Conservation (phyloP, 495 filamentous ascomycete genomes). For the Cairneyella variabilis region DNA sequence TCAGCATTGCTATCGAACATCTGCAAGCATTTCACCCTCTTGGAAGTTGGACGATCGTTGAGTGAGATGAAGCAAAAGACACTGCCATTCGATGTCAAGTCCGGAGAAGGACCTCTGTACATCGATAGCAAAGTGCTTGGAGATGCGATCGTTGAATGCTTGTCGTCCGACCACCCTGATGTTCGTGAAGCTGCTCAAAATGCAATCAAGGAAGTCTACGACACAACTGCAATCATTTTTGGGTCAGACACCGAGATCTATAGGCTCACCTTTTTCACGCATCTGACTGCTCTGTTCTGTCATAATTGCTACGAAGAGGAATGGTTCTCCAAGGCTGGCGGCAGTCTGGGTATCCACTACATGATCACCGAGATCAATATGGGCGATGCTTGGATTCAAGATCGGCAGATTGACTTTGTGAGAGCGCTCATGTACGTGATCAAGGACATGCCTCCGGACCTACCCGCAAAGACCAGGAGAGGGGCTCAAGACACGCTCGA, state of each 20-base stretch:
- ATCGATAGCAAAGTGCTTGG: conserved; percentile 83
- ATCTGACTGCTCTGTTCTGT: conserved; percentile 76
- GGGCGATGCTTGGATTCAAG: conserved; percentile 76
- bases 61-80: conserved; percentile 66
- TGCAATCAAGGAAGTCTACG: conserved; percentile 70
- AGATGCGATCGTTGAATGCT: conserved; percentile 80
- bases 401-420: conserved; percentile 78
- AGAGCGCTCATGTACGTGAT: conserved; percentile 89
- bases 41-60: conserved; percentile 83
- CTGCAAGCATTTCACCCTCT: conserved; percentile 81
- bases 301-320: conserved; percentile 96
- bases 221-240: conserved; percentile 76
- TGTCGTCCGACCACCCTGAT: conserved; percentile 74
- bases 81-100: conserved; percentile 74
- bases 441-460: conserved; percentile 92
- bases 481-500: conserved; percentile 80
- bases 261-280: conserved; percentile 74
- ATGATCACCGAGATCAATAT: conserved; percentile 75
- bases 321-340: conserved; percentile 95
- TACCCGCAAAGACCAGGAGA: conserved; percentile 79
- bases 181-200: conserved; percentile 83
- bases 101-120: conserved; percentile 81
- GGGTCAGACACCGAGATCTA: conserved; percentile 65
- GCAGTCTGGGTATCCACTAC: conserved; percentile 82
- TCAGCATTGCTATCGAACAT: conserved; percentile 70